Percentiles rank a stretch among this genome's conserved stretches.
Evolutionary conservation across 768 basidiomycete species (phyloP).

Genomic region (Exidia glandulosa): DNA sequence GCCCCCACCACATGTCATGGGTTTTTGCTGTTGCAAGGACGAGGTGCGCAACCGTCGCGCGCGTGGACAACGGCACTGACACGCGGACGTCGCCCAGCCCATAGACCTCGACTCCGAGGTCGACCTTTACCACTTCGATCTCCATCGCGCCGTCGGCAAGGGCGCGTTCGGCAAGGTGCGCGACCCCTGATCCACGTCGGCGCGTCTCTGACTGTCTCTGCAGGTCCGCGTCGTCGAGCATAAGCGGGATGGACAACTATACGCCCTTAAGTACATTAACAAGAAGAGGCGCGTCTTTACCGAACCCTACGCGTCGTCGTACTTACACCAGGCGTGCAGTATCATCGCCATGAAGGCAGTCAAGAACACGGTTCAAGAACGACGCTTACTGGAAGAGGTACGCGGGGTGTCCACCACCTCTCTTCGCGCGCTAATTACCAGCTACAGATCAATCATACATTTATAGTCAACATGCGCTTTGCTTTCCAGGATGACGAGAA

Average conservation of each 20-base stretch:
- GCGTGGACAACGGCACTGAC: too few species aligned
- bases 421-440: background rate
- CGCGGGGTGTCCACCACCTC: conserved; percentile 7
- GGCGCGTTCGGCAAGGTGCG: conserved; percentile 95
- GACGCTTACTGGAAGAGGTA: conserved; percentile 86
- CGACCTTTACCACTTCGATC: conserved; percentile 92
- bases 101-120: conserved; percentile 79
- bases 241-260: conserved; percentile 83
- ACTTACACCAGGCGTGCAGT: conserved; percentile 14
- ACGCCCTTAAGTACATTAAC: conserved; percentile 97
- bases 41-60: too few species aligned
- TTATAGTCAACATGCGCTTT: conserved; percentile 33
- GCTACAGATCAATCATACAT: conserved; percentile 30
- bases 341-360: conserved; percentile 87
- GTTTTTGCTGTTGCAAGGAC: too few species aligned
- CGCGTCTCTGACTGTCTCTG: background rate
- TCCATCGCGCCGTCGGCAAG: conserved; percentile 90
- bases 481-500: conserved; percentile 39
- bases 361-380: conserved; percentile 89
- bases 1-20: too few species aligned
- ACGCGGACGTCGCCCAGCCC: conserved; percentile 37
- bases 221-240: conserved; percentile 96
- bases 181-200: background rate
- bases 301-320: background rate
- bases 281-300: conserved; percentile 47